phyloP scores from a whole-genome alignment of 352 stramenopile genomes.

The Phytophthora hybrid region DNA sequence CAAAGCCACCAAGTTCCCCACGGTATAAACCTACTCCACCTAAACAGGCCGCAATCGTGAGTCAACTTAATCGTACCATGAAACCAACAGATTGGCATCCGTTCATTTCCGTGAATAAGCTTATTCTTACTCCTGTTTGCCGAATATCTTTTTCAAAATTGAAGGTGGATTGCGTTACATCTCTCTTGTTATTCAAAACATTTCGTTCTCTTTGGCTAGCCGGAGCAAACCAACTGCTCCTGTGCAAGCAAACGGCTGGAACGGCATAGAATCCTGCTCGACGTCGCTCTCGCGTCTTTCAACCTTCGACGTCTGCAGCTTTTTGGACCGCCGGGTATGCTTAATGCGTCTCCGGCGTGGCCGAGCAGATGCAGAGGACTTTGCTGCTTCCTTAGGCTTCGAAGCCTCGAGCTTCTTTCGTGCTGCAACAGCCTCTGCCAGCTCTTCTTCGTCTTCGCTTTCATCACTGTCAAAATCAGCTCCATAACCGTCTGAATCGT shows the following conservation, averaged over 20 bases:
- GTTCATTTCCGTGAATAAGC: background rate
- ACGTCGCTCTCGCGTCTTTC: conserved; percentile 22
- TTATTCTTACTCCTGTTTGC: too few species aligned
- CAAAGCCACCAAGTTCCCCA: too few species aligned
- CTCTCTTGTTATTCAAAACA: conserved; percentile 56
- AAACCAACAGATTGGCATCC: too few species aligned
- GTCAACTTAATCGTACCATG: too few species aligned
- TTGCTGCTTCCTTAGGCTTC: conserved; percentile 18
- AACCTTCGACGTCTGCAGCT: conserved; percentile 33
- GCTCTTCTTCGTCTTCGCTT: conserved; percentile 54
- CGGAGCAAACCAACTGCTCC: conserved; percentile 65
- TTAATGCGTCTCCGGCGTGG: conserved; percentile 37
- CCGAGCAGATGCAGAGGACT: conserved; percentile 9
- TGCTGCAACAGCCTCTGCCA: conserved; percentile 8
- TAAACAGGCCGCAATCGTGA: too few species aligned
- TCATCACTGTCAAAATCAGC: conserved; percentile 75
- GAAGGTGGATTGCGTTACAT: conserved; percentile 5
- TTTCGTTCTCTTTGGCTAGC: conserved; percentile 78
- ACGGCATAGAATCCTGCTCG: conserved; percentile 34
- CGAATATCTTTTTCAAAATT: background rate
- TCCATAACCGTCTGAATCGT: conserved; percentile 63
- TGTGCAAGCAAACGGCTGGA: conserved; percentile 77
- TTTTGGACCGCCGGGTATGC: conserved; percentile 35
- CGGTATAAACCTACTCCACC: too few species aligned
- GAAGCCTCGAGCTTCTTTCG: conserved; percentile 30